These are phyloP conservation scores for Solanum raphanifolium DNA, from an alignment of 257 asterid genomes.

Conservation along the genomic window DNA sequence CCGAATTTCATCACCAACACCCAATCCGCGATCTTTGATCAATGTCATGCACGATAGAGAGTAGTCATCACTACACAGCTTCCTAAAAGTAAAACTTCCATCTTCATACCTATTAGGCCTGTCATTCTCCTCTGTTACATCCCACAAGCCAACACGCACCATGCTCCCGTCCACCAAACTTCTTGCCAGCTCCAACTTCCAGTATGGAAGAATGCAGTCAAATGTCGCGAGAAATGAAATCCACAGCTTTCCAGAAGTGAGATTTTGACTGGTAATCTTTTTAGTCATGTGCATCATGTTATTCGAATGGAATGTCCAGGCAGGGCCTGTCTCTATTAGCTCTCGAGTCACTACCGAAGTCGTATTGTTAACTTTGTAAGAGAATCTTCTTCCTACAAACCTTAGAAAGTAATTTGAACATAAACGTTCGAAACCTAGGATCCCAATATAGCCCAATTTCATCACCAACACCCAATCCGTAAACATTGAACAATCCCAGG, in stretches of 20 bases:
- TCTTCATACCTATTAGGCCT: no score
- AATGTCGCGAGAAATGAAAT: slow-evolving; percentile 3
- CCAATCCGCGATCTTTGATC: slow-evolving; percentile 20
- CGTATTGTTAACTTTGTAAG: background rate
- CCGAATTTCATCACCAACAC: slow-evolving; percentile 30
- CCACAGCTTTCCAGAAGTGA: slow-evolving; percentile 9
- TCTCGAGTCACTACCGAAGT: slow-evolving; percentile 2
- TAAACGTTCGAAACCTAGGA: background rate
- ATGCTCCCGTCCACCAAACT: no score
- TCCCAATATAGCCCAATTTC: slow-evolving; percentile 45
- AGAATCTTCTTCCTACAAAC: slow-evolving; percentile 9
- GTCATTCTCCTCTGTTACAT: no score
- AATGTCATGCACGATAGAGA: slow-evolving; percentile 5
- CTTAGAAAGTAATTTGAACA: slow-evolving; percentile 1
- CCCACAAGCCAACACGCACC: no score
- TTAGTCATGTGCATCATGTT: slow-evolving; percentile 36
- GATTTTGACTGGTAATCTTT: slow-evolving; percentile 16
- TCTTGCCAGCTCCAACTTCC: no score
- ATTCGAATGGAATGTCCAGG: slow-evolving; percentile 16
- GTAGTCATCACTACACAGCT: slow-evolving; percentile 9
- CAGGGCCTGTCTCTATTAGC: slow-evolving; percentile 36
- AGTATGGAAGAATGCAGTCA: no score
- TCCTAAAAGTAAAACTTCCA: no score
- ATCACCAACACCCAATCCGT: slow-evolving; percentile 20
- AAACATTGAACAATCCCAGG: no score